These are phyloP conservation scores for Wallacemonas rigidus DNA, from an alignment of 208 protist genomes.

Conservation along the genomic window DNA sequence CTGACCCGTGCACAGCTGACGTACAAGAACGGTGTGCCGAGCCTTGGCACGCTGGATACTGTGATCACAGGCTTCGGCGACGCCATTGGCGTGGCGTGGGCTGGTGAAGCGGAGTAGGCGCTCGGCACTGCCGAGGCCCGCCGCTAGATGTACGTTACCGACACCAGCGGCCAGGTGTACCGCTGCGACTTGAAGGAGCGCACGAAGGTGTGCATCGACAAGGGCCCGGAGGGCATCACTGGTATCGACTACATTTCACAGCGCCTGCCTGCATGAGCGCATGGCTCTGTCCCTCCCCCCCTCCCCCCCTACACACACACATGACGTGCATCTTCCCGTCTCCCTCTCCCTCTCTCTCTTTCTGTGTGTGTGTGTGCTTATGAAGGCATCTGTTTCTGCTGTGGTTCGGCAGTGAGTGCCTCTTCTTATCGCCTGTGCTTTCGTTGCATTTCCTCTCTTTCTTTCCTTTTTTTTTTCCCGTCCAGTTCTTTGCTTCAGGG, in stretches of 20 bases:
- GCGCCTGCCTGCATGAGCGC: neutral
- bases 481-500: neutral
- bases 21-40: constrained; percentile 23
- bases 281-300: neutral
- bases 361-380: neutral
- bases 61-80: constrained; percentile 41
- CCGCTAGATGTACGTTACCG: constrained; percentile 45
- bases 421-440: no score
- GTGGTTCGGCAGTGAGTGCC: no score
- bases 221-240: neutral
- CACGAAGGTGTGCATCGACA: neutral
- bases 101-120: constrained; percentile 21
- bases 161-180: constrained; percentile 31
- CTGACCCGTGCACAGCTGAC: constrained; percentile 33
- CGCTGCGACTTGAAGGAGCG: neutral
- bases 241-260: constrained; percentile 26
- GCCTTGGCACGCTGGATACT: constrained; percentile 30
- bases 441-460: constrained; percentile 5
- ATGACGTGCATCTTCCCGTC: neutral
- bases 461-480: constrained; percentile 9
- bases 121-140: constrained; percentile 19
- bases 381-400: neutral
- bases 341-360: constrained; percentile 6
- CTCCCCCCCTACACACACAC: neutral
- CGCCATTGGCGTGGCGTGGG: constrained; percentile 45